These are phyloP conservation scores for Entamoeba dispar DNA, from an alignment of 208 protist species.

Conservation along the genomic window DNA sequence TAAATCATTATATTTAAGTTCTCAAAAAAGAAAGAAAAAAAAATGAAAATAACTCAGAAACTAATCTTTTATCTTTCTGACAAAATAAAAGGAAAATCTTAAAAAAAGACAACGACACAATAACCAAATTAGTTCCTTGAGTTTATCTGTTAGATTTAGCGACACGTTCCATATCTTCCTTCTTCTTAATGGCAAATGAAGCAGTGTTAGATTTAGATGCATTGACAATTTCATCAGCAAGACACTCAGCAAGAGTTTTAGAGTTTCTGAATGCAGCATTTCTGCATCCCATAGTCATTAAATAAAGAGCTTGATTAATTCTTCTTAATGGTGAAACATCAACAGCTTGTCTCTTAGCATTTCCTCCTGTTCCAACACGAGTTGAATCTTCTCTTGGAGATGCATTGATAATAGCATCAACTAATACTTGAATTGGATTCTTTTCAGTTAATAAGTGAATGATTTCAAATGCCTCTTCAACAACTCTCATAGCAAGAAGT, in stretches of 20 bases:
- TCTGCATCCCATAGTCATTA: conserved; percentile 84
- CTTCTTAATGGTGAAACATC: conserved; percentile 98
- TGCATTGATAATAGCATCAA: conserved; percentile 87
- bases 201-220: conserved; percentile 84
- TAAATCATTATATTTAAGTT: too few relatives aligned
- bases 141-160: conserved; percentile 97
- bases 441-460: conserved; percentile 90
- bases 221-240: conserved; percentile 98
- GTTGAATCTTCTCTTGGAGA: conserved; percentile 98
- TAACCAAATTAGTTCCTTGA: too few relatives aligned
- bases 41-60: too few relatives aligned
- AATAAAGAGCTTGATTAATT: conserved; percentile 88
- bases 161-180: conserved; percentile 97
- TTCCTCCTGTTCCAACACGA: conserved; percentile 92
- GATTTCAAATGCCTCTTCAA: conserved; percentile 93
- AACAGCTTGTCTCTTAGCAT: conserved; percentile 93
- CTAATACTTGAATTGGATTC: conserved; percentile 88
- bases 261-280: conserved; percentile 92
- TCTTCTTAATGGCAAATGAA: conserved; percentile 98
- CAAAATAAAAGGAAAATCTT: too few relatives aligned
- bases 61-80: too few relatives aligned
- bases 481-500: conserved; percentile 85
- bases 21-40: too few relatives aligned
- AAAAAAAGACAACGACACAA: too few relatives aligned
- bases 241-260: conserved; percentile 97